Evolutionary conservation across 2,329 filamentous ascomycete species (phyloP).

Genomic region (Scortechinia acanthostroma): DNA sequence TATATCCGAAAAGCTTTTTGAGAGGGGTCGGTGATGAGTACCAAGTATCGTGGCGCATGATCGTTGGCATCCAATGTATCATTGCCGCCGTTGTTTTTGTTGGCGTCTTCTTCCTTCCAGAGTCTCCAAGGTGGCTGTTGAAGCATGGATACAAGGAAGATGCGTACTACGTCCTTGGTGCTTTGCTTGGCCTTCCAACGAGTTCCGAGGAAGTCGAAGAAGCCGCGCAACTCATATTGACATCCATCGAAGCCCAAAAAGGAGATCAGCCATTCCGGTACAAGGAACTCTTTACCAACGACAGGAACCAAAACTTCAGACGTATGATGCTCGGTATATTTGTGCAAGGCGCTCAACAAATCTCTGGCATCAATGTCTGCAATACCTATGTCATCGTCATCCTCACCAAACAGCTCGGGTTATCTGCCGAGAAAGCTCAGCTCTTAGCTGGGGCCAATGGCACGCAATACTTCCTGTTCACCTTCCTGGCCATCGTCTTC

Average conservation of each 20-base stretch:
- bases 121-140: conserved; percentile 8
- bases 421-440: conserved; percentile 2
- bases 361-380: conserved; percentile 6
- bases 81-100: conserved; percentile 9
- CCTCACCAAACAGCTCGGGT: neutral
- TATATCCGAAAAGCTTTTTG: conserved; percentile 18
- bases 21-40: too few species aligned
- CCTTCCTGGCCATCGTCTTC: conserved; percentile 3
- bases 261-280: conserved; percentile 3
- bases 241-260: neutral
- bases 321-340: conserved; percentile 36
- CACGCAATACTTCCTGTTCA: neutral
- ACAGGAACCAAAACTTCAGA: conserved; percentile 34
- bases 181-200: neutral
- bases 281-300: conserved; percentile 29
- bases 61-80: conserved; percentile 21
- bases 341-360: conserved; percentile 9
- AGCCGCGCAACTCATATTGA: conserved; percentile 3
- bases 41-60: conserved; percentile 17
- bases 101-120: conserved; percentile 5
- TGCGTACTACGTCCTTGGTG: conserved; percentile 5
- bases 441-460: conserved; percentile 28
- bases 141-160: conserved; percentile 5
- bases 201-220: conserved; percentile 5
- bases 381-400: conserved; percentile 5